Base-by-base conservation (phyloP, 2,329 filamentous ascomycete genomes). In the Exophiala dermatitidis region DNA sequence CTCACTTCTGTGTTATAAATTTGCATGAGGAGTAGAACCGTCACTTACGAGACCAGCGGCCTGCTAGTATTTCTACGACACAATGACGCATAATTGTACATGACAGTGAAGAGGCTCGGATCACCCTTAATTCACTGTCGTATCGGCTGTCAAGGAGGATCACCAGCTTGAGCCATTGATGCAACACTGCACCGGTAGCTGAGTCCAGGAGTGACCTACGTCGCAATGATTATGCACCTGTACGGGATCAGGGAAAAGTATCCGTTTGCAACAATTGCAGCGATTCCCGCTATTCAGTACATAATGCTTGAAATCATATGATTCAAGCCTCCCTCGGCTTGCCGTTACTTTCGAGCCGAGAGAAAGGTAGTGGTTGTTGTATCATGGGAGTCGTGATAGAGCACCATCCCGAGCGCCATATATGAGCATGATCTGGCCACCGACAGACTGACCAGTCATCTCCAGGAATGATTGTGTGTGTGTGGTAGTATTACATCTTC, bases 401-500 rank as follows among this genome's bases (percentile, higher is more conserved):
- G 56, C 56, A 55, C 56, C 53, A 56, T 56, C 53, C 52, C 32
- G 34, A 53, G 56, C 53, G 56, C 56, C 56, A 53, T 56, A 45
- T 56, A 46, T 45, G 56, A 59, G 56, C 49, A 19, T 48, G 44
- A 51, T 32, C 26, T 43, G 45, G 38, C 36, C 50, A 33, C 36
- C 6, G n/a, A 33, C 30, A 33, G 29, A 31, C 4, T 47, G 36
- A 50, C 52, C 53, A 37, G 19, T 41, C 38, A 41, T 26, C 52
- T 52, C 56, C 53, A 38, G 50, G 41, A 46, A 5, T 36, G 44
- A 31, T 42, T n/a, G 19, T 19, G 19, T 19, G 19, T 52, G 38
- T 46, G 10, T 53, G 48, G 53, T 59, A 43, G 30, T 56, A 49
- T 66, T 71, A 75, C 62, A 69, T 63, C 61, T 73, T 74, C 68